Evolutionary conservation across 2,329 filamentous ascomycete species (phyloP).

Genomic region (Xenosphaeropsis pyriputrescens): DNA sequence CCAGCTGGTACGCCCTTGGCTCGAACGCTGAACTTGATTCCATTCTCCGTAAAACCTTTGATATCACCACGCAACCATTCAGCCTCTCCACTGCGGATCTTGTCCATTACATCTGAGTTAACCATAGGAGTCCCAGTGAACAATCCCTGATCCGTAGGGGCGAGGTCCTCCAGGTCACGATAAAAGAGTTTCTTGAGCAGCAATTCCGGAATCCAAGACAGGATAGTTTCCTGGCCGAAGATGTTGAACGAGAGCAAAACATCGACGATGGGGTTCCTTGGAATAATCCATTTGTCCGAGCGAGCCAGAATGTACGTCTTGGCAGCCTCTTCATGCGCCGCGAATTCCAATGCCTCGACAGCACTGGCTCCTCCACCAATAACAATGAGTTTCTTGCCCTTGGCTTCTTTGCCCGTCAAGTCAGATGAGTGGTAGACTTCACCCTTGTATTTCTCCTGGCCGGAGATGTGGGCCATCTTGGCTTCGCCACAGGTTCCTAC

Average conservation of each 20-base stretch:
- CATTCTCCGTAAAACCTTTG: slow-evolving; percentile 43
- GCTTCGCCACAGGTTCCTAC: slow-evolving; percentile 70
- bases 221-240: slow-evolving; percentile 58
- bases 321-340: slow-evolving; percentile 46
- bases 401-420: slow-evolving; percentile 56
- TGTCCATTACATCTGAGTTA: slow-evolving; percentile 66
- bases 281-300: slow-evolving; percentile 80
- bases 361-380: slow-evolving; percentile 71
- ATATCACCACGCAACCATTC: slow-evolving; percentile 77
- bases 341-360: slow-evolving; percentile 72
- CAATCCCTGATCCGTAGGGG: slow-evolving; percentile 56
- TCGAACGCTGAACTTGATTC: slow-evolving; percentile 58
- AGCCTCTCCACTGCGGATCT: slow-evolving; percentile 55
- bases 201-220: slow-evolving; percentile 67
- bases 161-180: slow-evolving; percentile 60
- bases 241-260: slow-evolving; percentile 63
- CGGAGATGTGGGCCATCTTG: slow-evolving; percentile 55
- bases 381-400: slow-evolving; percentile 61
- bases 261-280: slow-evolving; percentile 63
- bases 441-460: slow-evolving; percentile 60
- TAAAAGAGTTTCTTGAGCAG: slow-evolving; percentile 71
- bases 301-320: slow-evolving; percentile 62
- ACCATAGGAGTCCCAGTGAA: slow-evolving; percentile 82
- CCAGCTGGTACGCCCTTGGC: slow-evolving; percentile 58
- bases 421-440: slow-evolving; percentile 62